A percentile compares a stretch with the other conserved stretches of the same genome.
phyloP scores from a whole-genome alignment of 1,284 basidiomycete genomes.

The Thelephora terrestris region DNA sequence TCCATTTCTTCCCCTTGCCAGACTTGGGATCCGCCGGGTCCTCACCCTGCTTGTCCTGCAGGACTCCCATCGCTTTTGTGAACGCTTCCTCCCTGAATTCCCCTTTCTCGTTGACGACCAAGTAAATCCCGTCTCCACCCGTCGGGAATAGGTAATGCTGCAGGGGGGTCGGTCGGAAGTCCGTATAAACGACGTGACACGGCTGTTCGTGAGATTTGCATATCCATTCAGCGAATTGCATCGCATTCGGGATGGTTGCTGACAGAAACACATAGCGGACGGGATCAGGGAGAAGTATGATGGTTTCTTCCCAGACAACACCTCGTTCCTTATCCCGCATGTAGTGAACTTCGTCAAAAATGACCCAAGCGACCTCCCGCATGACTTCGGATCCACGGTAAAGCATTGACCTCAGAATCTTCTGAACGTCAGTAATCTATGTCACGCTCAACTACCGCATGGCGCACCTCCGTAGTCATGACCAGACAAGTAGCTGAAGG shows the following conservation, averaged over 20 bases:
- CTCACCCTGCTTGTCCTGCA: slow-evolving; percentile 81
- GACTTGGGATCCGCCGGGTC: slow-evolving; percentile 81
- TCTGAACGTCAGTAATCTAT: neutral
- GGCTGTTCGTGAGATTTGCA: slow-evolving; percentile 96
- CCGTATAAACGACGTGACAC: slow-evolving; percentile 98
- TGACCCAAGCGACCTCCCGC: slow-evolving; percentile 99
- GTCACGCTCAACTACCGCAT: neutral
- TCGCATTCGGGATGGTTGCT: slow-evolving; percentile 99
- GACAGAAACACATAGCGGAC: slow-evolving; percentile 99
- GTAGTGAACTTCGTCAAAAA: slow-evolving; percentile 99
- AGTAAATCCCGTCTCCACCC: slow-evolving; percentile 93
- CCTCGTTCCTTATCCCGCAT: slow-evolving; percentile 96
- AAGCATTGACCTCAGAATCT: slow-evolving; percentile 98
- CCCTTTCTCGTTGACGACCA: slow-evolving; percentile 96
- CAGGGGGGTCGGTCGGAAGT: slow-evolving; percentile 95
- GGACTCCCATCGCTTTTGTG: slow-evolving; percentile 92
- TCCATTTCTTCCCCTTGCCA: slow-evolving; percentile 83
- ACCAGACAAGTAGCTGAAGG: slow-evolving; percentile 94
- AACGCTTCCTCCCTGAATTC: slow-evolving; percentile 98
- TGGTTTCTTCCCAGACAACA: slow-evolving; percentile 88
- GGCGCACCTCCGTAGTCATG: slow-evolving; percentile 93
- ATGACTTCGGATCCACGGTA: slow-evolving; percentile 99
- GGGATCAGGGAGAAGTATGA: slow-evolving; percentile 92
- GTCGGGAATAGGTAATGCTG: slow-evolving; percentile 98
- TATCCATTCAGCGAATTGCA: slow-evolving; percentile 99